Percentiles rank a stretch among this genome's conserved stretches.
These are phyloP conservation scores for Seminavis robusta DNA, from an alignment of 108 stramenopile genomes.

Conservation along the genomic window DNA sequence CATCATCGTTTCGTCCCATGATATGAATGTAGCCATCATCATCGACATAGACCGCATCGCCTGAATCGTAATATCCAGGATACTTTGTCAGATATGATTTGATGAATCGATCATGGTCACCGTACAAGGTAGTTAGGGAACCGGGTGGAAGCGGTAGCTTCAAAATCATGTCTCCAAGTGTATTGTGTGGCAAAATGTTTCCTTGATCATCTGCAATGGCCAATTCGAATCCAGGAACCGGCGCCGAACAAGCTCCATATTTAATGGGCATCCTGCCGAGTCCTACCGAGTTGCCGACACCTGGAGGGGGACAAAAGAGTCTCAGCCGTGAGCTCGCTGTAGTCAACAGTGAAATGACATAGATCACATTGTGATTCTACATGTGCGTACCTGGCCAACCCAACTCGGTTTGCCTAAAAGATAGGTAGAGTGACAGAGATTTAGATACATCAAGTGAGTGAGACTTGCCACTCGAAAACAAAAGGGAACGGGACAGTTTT, in stretches of 20 bases:
- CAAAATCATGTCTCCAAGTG: conserved; percentile 55
- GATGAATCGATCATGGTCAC: conserved; percentile 53
- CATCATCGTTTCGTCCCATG: conserved; percentile 74
- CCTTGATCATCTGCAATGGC: conserved; percentile 42
- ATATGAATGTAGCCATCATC: conserved; percentile 73
- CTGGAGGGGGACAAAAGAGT: too few species aligned
- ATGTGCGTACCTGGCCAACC: conserved; percentile 36
- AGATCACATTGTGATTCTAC: too few species aligned
- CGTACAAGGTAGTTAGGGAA: conserved; percentile 55
- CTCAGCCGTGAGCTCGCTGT: too few species aligned
- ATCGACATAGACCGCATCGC: conserved; percentile 66
- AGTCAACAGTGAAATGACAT: too few species aligned
- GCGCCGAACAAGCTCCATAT: conserved; percentile 46
- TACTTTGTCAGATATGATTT: conserved; percentile 42
- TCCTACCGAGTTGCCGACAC: conserved; percentile 40
- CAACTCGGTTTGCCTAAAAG: conserved; percentile 6
- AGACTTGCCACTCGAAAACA: neutral
- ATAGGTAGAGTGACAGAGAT: too few species aligned
- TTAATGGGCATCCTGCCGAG: conserved; percentile 32
- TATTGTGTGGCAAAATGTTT: conserved; percentile 16
- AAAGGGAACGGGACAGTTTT: neutral
- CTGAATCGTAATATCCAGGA: conserved; percentile 70
- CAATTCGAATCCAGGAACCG: conserved; percentile 55
- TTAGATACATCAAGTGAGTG: too few species aligned
- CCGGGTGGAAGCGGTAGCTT: conserved; percentile 77